Evolutionary conservation across 1,284 basidiomycete species (phyloP).

Genomic region (Exobasidium cylindrosporum): DNA sequence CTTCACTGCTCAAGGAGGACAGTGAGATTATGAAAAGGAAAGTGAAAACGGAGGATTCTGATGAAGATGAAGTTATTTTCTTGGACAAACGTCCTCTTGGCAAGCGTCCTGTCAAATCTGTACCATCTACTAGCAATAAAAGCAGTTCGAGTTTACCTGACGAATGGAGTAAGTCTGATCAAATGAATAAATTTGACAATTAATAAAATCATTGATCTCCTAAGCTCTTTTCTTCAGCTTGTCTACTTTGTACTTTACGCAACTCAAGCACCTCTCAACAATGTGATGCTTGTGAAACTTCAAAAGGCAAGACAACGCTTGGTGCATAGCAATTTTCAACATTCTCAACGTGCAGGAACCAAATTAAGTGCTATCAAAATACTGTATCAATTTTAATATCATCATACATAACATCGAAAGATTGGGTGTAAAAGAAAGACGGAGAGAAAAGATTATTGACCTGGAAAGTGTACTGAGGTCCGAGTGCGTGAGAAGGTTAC

Average conservation of each 20-base stretch:
- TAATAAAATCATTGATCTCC: neutral
- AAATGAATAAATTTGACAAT: neutral
- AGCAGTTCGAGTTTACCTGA: neutral
- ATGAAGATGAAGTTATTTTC: conserved; percentile 1
- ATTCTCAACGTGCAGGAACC: too few species aligned
- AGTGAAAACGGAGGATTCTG: conserved; percentile 5
- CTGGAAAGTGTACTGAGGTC: neutral
- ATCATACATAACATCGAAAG: neutral
- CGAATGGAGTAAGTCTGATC: neutral
- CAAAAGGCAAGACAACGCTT: neutral
- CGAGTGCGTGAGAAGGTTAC: too few species aligned
- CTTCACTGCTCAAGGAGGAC: neutral
- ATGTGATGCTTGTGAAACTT: conserved; percentile 10
- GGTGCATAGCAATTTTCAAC: conserved; percentile 1
- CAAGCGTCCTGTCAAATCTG: neutral
- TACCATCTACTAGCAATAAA: neutral
- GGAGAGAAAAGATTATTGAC: neutral
- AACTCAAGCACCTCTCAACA: neutral
- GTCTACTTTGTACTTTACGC: conserved; percentile 5
- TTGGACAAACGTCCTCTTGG: neutral
- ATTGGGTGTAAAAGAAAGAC: neutral
- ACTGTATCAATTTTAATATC: too few species aligned
- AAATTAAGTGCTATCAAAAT: too few species aligned
- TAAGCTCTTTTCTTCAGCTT: neutral
- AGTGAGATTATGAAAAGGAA: neutral